Percentiles rank a stretch among this genome's conserved stretches.
These are phyloP conservation scores for Phyllosticta paracitricarpa DNA, from an alignment of 2,329 filamentous ascomycete genomes.

Conservation along the genomic window DNA sequence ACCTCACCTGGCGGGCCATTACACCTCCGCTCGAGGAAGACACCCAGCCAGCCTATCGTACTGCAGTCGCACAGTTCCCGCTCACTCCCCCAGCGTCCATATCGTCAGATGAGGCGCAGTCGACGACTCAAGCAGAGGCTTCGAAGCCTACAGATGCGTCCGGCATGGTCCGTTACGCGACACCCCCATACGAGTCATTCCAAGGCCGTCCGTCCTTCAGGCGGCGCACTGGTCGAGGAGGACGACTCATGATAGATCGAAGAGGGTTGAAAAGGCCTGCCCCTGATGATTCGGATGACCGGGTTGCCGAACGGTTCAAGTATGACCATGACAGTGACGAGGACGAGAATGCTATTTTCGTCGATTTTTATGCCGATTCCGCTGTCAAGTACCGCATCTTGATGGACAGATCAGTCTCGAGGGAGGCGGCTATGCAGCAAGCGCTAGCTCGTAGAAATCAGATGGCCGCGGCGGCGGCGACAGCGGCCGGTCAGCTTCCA, in stretches of 20 bases:
- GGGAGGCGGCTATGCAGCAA: constrained; percentile 30
- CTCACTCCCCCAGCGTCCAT: constrained; percentile 39
- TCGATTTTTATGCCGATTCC: constrained; percentile 57
- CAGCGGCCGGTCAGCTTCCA: constrained; percentile 18
- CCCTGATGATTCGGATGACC: constrained; percentile 30
- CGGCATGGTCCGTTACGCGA: constrained; percentile 25
- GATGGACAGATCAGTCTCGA: constrained; percentile 23
- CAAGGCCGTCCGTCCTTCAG: constrained; percentile 57
- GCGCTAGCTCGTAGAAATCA: constrained; percentile 5
- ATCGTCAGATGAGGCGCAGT: constrained; percentile 31
- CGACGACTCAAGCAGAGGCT: constrained; percentile 23
- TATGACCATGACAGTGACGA: constrained; percentile 80
- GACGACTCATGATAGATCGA: constrained; percentile 81
- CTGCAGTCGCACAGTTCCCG: constrained; percentile 30
- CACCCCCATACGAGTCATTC: constrained; percentile 29
- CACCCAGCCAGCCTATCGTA: constrained; percentile 29
- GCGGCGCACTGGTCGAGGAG: constrained; percentile 72
- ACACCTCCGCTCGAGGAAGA: constrained; percentile 58
- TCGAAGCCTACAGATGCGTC: background rate
- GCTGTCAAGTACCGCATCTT: constrained; percentile 49
- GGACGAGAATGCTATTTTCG: constrained; percentile 61
- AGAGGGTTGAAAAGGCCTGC: constrained; percentile 53
- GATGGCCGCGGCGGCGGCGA: constrained; percentile 12
- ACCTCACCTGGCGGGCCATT: constrained; percentile 76
- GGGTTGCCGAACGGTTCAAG: constrained; percentile 50